Percentiles rank a stretch among this genome's conserved stretches.
Conservation (phyloP, 2,329 filamentous ascomycete genomes). For the Neopestalotiopsis sp. region DNA sequence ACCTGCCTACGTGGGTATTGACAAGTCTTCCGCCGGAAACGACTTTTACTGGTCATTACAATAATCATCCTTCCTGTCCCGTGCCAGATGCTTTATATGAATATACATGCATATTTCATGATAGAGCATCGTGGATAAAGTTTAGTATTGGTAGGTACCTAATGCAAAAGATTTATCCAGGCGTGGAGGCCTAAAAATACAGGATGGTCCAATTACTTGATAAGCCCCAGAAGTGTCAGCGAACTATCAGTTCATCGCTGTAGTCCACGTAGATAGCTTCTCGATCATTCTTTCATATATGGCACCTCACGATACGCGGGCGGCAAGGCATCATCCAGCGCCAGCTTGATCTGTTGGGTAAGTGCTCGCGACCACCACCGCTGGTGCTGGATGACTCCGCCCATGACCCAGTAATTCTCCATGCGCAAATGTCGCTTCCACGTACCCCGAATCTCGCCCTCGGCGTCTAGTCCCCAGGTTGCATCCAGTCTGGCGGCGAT, state of each 20-base stretch:
- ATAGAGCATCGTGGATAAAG: background rate
- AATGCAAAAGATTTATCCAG: background rate
- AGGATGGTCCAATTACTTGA: background rate
- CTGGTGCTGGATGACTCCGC: conserved; percentile 38
- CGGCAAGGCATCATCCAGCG: conserved; percentile 38
- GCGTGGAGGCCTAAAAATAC: background rate
- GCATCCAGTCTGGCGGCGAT: conserved; percentile 39
- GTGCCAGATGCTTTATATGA: background rate
- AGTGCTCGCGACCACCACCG: conserved; percentile 43
- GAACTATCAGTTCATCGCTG: background rate
- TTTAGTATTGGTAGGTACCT: background rate
- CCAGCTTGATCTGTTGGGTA: conserved; percentile 46
- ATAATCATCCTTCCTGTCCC: background rate
- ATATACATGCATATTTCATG: background rate
- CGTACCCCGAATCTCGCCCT: conserved; percentile 47
- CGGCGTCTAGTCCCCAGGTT: conserved; percentile 46
- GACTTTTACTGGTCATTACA: background rate
- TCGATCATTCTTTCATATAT: background rate
- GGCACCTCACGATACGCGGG: conserved; percentile 32
- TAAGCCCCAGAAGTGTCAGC: background rate
- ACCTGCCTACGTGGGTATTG: too few species aligned
- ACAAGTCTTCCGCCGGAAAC: background rate
- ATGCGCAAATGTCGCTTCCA: conserved; percentile 40
- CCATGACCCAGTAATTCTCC: conserved; percentile 41
- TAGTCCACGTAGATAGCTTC: background rate